Conservation (phyloP, 257 asterid genomes). For the Linaria vulgaris region DNA sequence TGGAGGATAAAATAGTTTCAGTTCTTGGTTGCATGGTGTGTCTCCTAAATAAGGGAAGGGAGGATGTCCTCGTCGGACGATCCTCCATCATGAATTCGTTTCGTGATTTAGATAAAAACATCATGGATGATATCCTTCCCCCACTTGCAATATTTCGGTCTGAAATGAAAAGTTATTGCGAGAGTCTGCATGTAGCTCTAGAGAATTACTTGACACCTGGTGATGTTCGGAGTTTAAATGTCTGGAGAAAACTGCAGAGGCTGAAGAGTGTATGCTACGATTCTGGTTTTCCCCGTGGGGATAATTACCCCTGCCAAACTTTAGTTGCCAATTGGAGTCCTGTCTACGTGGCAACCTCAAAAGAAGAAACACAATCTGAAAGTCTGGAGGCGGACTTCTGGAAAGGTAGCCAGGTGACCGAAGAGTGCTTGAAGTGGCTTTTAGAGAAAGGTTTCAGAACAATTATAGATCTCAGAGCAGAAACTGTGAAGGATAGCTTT, state of each 20-base stretch:
- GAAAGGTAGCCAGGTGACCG: constrained; percentile 96
- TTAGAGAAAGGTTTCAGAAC: constrained; percentile 77
- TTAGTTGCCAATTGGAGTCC: constrained; percentile 90
- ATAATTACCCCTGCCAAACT: constrained; percentile 66
- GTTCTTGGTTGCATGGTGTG: constrained; percentile 98
- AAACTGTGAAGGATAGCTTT: constrained; percentile 78
- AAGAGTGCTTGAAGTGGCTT: constrained; percentile 84
- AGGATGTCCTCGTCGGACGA: constrained; percentile 83
- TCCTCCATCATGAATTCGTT: constrained; percentile 57
- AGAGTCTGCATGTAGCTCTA: constrained; percentile 88
- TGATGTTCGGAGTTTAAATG: constrained; percentile 63
- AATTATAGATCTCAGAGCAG: constrained; percentile 87
- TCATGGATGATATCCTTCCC: constrained; percentile 65
- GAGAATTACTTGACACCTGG: constrained; percentile 79
- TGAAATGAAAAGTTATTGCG: constrained; percentile 96
- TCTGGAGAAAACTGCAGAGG: constrained; percentile 87
- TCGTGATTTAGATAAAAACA: constrained; percentile 49
- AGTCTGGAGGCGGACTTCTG: constrained; percentile 66
- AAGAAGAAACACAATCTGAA: constrained; percentile 42
- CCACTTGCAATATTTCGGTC: constrained; percentile 91
- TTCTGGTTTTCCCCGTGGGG: constrained; percentile 82
- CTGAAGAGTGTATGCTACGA: constrained; percentile 82
- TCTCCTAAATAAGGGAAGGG: constrained; percentile 88
- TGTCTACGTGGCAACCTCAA: constrained; percentile 51
- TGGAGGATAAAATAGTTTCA: constrained; percentile 88